phyloP scores from a whole-genome alignment of 2,329 filamentous ascomycete genomes.

The Aciculosporium take region DNA sequence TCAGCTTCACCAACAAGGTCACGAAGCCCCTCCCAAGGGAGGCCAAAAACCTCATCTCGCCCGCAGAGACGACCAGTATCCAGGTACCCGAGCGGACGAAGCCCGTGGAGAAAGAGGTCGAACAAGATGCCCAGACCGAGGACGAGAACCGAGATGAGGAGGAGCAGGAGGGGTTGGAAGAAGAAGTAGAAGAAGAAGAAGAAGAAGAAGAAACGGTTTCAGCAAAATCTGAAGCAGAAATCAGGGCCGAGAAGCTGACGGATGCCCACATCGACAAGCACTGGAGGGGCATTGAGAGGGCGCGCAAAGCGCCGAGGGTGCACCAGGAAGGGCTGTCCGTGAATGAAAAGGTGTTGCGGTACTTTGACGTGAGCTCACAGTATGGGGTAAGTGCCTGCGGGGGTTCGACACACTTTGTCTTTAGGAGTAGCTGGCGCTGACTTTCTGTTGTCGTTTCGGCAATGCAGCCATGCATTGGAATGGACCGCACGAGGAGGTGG shows the following conservation, averaged over 20 bases:
- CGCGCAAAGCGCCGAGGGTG: constrained; percentile 53
- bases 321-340: constrained; percentile 62
- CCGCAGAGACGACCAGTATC: constrained; percentile 21
- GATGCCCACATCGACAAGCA: constrained; percentile 60
- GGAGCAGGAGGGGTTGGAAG: constrained; percentile 14
- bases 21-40: constrained; percentile 38
- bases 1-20: constrained; percentile 43
- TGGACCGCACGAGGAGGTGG: constrained; percentile 72
- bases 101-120: constrained; percentile 7
- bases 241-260: constrained; percentile 48
- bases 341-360: constrained; percentile 74
- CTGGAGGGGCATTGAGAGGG: constrained; percentile 59
- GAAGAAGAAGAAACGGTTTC: constrained; percentile 12
- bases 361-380: constrained; percentile 84
- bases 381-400: constrained; percentile 60
- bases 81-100: constrained; percentile 14
- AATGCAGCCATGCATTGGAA: constrained; percentile 74
- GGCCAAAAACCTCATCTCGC: constrained; percentile 25
- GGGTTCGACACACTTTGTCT: too few species aligned
- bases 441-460: background rate
- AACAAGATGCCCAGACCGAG: too few species aligned
- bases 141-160: too few species aligned
- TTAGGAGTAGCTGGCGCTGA: constrained; percentile 8
- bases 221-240: constrained; percentile 36
- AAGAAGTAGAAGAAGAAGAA: constrained; percentile 14